Evolutionary conservation across 495 filamentous ascomycete species (phyloP).

Genomic region (Lichenothelia convexa): DNA sequence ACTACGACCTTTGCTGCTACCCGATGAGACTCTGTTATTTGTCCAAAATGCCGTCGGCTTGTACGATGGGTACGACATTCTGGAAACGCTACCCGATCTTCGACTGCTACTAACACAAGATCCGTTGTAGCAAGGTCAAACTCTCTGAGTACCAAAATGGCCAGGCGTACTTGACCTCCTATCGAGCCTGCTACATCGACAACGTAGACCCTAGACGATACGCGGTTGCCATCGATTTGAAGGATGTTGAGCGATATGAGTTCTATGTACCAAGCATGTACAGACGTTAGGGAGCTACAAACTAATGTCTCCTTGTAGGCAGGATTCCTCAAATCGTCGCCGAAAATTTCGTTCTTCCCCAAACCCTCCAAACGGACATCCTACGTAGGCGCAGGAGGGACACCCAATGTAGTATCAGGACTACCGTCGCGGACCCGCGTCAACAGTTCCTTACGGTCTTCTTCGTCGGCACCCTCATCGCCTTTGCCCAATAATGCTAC

Average conservation of each 20-base stretch:
- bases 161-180: constrained; percentile 87
- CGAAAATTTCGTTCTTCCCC: constrained; percentile 77
- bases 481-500: constrained; percentile 50
- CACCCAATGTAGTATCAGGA: too few species aligned
- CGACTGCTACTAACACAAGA: constrained; percentile 1
- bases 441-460: too few species aligned
- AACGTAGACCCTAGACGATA: constrained; percentile 70
- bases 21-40: constrained; percentile 81
- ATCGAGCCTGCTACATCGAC: constrained; percentile 89
- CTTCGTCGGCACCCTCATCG: constrained; percentile 29
- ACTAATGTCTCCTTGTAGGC: constrained; percentile 44
- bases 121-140: constrained; percentile 62
- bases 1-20: constrained; percentile 71
- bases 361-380: constrained; percentile 46
- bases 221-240: constrained; percentile 71
- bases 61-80: constrained; percentile 69
- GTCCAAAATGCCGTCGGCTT: constrained; percentile 93
- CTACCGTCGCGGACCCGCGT: too few species aligned
- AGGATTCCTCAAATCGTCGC: constrained; percentile 84
- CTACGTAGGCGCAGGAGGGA: too few species aligned
- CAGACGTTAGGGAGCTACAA: constrained; percentile 4
- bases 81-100: constrained; percentile 1
- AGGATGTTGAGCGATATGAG: constrained; percentile 77
- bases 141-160: constrained; percentile 88
- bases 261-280: constrained; percentile 46